Conservation (phyloP, 129 eudicot genomes). For the Pulicaria dysenterica region DNA sequence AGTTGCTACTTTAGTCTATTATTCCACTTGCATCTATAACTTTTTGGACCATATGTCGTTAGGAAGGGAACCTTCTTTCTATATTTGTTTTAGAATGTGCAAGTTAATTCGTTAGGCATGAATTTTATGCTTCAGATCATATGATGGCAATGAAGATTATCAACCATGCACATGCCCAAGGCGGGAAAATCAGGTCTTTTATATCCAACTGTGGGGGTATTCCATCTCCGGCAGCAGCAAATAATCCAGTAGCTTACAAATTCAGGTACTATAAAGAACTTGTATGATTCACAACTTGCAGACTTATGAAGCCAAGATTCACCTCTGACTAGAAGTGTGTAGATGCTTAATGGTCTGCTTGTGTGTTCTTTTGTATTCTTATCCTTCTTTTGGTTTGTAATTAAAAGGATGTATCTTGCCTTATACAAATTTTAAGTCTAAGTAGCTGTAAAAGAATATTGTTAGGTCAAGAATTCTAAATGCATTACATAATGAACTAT, state of each 20-base stretch:
- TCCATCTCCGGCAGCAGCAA: constrained; percentile 96
- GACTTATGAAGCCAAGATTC: constrained; percentile 2
- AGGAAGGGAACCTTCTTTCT: constrained; percentile 1
- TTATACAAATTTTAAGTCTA: too few species aligned
- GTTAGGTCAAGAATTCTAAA: too few species aligned
- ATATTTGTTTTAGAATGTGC: not conserved
- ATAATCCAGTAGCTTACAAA: constrained; percentile 93
- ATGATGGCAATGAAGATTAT: constrained; percentile 99
- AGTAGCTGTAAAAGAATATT: too few species aligned
- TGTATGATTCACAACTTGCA: not conserved
- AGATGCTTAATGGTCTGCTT: constrained; percentile 6
- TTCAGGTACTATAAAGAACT: constrained; percentile 61
- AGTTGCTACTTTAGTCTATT: not conserved
- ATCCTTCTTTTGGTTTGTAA: not conserved
- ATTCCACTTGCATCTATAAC: constrained; percentile 11
- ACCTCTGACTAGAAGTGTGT: not conserved
- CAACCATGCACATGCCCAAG: constrained; percentile 68
- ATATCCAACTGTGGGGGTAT: constrained; percentile 96
- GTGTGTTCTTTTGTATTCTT: constrained; percentile 1
- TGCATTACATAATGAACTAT: too few species aligned
- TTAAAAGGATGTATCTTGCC: too few species aligned
- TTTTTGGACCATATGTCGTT: not conserved
- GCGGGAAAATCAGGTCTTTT: constrained; percentile 83
- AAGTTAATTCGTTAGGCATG: constrained; percentile 4
- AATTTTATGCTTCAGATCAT: constrained; percentile 69